These are phyloP conservation scores for Dothidotthia symphoricarpi DNA, from an alignment of 2,329 filamentous ascomycete species.

Conservation along the genomic window DNA sequence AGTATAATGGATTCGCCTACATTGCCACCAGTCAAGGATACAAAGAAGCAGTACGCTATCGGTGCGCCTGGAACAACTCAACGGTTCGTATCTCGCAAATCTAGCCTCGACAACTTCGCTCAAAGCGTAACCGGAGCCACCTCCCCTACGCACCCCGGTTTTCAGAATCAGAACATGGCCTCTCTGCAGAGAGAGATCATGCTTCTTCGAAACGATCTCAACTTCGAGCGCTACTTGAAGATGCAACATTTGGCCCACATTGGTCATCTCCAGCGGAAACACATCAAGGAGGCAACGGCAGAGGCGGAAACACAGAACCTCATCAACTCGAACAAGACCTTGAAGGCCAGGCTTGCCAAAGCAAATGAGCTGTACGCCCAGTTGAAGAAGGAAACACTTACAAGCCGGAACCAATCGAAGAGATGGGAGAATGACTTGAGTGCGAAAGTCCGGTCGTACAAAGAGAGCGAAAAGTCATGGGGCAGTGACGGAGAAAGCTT, in stretches of 20 bases:
- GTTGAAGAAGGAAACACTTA: constrained; percentile 69
- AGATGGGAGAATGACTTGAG: constrained; percentile 74
- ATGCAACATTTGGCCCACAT: constrained; percentile 81
- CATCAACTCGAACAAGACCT: constrained; percentile 70
- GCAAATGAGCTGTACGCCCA: constrained; percentile 69
- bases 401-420: constrained; percentile 68
- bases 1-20: constrained; percentile 61
- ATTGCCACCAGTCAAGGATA: constrained; percentile 50
- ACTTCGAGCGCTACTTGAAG: constrained; percentile 80
- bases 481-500: constrained; percentile 58
- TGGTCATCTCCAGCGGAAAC: constrained; percentile 70
- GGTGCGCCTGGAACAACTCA: constrained; percentile 19
- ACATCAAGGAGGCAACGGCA: constrained; percentile 72
- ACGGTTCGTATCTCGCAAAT: constrained; percentile 23
- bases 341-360: constrained; percentile 71
- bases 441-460: constrained; percentile 62
- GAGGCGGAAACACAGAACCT: constrained; percentile 82
- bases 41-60: constrained; percentile 24
- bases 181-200: constrained; percentile 71
- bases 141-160: constrained; percentile 29
- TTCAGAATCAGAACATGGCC: constrained; percentile 39
- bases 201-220: constrained; percentile 73
- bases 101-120: constrained; percentile 37
- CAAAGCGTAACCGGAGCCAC: constrained; percentile 24
- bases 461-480: constrained; percentile 69